These are phyloP conservation scores for Rhizopus stolonifer DNA, from an alignment of 371 early-diverging fungal genomes.

Conservation along the genomic window DNA sequence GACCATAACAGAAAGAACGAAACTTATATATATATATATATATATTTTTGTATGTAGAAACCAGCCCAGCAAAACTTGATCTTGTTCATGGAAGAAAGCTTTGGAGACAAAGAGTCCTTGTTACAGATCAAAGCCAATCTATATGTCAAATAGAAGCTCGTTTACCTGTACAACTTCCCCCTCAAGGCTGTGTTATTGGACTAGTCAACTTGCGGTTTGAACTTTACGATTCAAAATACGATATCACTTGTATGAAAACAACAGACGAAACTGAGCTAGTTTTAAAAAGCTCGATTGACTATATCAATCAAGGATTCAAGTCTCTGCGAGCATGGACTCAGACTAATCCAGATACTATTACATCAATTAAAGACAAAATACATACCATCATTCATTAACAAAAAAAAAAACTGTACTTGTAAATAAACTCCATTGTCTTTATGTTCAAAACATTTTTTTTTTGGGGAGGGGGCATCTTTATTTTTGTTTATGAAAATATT, in stretches of 20 bases:
- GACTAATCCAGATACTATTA: not conserved
- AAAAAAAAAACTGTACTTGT: too few species aligned
- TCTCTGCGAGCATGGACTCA: slow-evolving; percentile 4
- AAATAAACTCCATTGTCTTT: not conserved
- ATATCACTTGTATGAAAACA: slow-evolving; percentile 26
- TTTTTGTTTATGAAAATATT: too few species aligned
- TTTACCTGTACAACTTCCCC: slow-evolving; percentile 16
- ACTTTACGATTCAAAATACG: slow-evolving; percentile 33
- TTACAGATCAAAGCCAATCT: slow-evolving; percentile 29
- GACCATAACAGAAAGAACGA: too few species aligned
- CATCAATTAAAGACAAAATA: not conserved
- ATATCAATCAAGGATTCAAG: slow-evolving; percentile 11
- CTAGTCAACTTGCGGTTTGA: slow-evolving; percentile 32
- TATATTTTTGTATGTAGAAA: slow-evolving; percentile 17
- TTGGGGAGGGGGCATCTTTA: too few species aligned
- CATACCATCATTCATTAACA: slow-evolving; percentile 3
- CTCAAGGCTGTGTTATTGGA: slow-evolving; percentile 28
- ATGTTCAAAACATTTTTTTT: not conserved
- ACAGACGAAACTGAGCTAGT: slow-evolving; percentile 33
- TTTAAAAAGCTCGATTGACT: slow-evolving; percentile 15
- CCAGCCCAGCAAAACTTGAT: slow-evolving; percentile 8
- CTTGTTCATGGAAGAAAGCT: slow-evolving; percentile 16
- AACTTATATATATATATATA: slow-evolving; percentile 21
- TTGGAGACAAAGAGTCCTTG: slow-evolving; percentile 30
- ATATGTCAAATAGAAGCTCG: slow-evolving; percentile 32